Evolutionary conservation across 306 rosid species (phyloP), one percentile per base, ranked within the genome.

Genomic region (Acacia acuminata): DNA sequence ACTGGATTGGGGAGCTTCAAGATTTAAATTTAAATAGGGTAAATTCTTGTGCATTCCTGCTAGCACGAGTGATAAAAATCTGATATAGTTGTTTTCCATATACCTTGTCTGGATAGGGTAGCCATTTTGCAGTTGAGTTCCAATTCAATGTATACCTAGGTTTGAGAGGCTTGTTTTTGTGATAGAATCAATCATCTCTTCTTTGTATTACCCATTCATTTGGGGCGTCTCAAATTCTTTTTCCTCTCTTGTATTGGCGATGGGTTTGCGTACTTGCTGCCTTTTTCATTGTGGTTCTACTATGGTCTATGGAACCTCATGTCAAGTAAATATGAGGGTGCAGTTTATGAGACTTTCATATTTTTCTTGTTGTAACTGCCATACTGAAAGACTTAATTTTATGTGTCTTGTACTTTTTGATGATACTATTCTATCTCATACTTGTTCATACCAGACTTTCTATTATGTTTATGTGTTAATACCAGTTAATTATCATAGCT

Each of bases 101-200:
- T 47, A 61, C 19, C 19, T 25, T 22, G 10, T 47, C 24, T 47
- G 40, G 56, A 71, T 71, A 45, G 32, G 76, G 60, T 50, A 65
- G 38, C 27, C 34, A 55, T 67, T 78, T 66, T 78, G 85, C 73
- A n/a, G 61, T 22, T 72, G 61, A 73, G 83, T 82, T 81, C 36
- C 58, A 63, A 36, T 53, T 81, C 61, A 5, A 24, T 67, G 38
- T 71, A 47, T 81, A 25, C 0, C 16, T 44, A 47, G 55, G 65
- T 68, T 77, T 73, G 53, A 58, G 44, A 73, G 71, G 78, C 48
- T 67, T 51, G 73, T n/a, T 13, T 53, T 44, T 55, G 53, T 20
- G 56, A 53, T 55, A 53, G 85, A 13, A 32, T 77, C 43, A 14
- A 51, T 40, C 10, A 27, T 68, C 60, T 74, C 60, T 19, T 60